Evolutionary conservation across 345 rosid species (phyloP).

Genomic region (Aquilaria malaccensis): DNA sequence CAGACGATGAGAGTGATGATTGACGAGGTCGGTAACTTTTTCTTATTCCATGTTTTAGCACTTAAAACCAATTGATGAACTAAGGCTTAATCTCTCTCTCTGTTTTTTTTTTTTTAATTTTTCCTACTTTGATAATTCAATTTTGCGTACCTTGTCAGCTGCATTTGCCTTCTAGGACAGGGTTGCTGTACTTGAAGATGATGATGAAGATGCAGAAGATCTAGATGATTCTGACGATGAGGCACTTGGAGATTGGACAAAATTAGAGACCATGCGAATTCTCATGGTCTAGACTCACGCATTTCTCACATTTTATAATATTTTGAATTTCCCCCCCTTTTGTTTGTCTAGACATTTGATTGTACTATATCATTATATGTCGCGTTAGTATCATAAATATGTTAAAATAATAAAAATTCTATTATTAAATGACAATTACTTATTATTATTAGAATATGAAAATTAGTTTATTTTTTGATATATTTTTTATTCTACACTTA

Average conservation of each 20-base stretch:
- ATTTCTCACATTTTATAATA: too few relatives aligned
- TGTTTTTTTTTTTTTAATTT: not conserved
- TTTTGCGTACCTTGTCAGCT: slow-evolving; percentile 10
- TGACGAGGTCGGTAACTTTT: slow-evolving; percentile 36
- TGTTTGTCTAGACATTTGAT: too few relatives aligned
- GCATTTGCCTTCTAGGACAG: slow-evolving; percentile 40
- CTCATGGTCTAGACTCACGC: slow-evolving; percentile 27
- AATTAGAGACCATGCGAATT: slow-evolving; percentile 81
- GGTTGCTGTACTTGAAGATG: slow-evolving; percentile 48
- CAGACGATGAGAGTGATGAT: slow-evolving; percentile 30
- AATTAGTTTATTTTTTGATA: too few relatives aligned
- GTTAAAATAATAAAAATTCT: too few relatives aligned
- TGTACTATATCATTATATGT: too few relatives aligned
- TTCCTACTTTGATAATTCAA: not conserved
- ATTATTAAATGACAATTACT: too few relatives aligned
- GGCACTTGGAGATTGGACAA: slow-evolving; percentile 78
- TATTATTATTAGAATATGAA: too few relatives aligned
- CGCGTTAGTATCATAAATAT: too few relatives aligned
- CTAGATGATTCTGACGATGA: slow-evolving; percentile 46
- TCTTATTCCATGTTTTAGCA: slow-evolving; percentile 11
- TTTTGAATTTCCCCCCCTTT: too few relatives aligned
- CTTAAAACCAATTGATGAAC: slow-evolving; percentile 4
- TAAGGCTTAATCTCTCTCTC: not conserved
- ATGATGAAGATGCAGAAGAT: slow-evolving; percentile 34
- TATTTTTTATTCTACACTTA: too few relatives aligned